These are phyloP conservation scores for Jackrogersella minutella DNA, from an alignment of 495 filamentous ascomycete genomes.

Conservation along the genomic window DNA sequence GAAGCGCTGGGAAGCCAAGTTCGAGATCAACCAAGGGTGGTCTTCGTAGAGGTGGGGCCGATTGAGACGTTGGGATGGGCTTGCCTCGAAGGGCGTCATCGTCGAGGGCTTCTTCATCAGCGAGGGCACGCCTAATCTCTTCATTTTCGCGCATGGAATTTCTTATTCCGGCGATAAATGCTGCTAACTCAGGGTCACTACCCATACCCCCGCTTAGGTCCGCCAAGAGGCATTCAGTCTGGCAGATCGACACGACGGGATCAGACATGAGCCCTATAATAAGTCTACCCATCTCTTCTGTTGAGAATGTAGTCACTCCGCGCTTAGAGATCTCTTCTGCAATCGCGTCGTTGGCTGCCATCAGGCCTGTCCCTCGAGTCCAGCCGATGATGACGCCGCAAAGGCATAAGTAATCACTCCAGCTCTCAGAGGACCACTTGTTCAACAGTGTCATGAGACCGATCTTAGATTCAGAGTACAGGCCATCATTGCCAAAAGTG, in stretches of 20 bases:
- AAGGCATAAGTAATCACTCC: conserved; percentile 95
- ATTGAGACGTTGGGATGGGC: conserved; percentile 80
- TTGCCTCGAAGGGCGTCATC: conserved; percentile 95
- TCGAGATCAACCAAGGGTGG: conserved; percentile 95
- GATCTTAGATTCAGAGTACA: conserved; percentile 97
- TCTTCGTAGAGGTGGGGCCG: conserved; percentile 72
- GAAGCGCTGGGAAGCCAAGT: conserved; percentile 85
- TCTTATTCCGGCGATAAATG: conserved; percentile 83
- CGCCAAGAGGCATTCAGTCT: conserved; percentile 92
- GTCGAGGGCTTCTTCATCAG: conserved; percentile 95
- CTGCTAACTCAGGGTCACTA: conserved; percentile 92
- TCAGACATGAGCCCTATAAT: conserved; percentile 94
- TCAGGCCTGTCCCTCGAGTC: conserved; percentile 97
- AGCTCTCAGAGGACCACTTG: conserved; percentile 95
- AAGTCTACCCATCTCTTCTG: conserved; percentile 99
- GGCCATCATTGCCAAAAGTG: conserved; percentile 94
- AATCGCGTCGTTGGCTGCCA: conserved; percentile 96
- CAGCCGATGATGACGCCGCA: conserved; percentile 98
- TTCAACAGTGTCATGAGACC: conserved; percentile 95
- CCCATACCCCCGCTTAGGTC: conserved; percentile 96
- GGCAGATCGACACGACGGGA: conserved; percentile 89
- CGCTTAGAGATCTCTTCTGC: conserved; percentile 93
- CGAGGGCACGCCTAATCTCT: conserved; percentile 88
- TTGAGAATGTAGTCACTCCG: conserved; percentile 95
- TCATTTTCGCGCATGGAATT: conserved; percentile 89